Base-by-base conservation (phyloP, 2,329 filamentous ascomycete species). In the Bipolaris bicolor region DNA sequence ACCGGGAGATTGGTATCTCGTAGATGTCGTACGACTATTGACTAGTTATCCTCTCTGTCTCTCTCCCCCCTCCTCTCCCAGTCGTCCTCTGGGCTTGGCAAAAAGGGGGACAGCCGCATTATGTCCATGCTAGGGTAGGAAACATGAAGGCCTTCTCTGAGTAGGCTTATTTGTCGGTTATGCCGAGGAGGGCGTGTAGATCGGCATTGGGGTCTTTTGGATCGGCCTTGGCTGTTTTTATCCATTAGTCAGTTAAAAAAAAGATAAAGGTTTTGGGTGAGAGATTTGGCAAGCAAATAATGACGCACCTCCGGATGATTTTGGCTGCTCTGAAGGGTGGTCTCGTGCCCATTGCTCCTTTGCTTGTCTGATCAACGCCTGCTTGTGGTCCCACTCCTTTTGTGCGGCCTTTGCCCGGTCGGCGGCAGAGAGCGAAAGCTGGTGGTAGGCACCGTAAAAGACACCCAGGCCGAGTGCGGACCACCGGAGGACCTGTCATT, bases 401-500 rank as follows among this genome's bases (percentile, higher is more conserved):
- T 96, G 82, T 63, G 71, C 86, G 85, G 71, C 88, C 86, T 68
- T 88, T 83, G 85, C 80, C 81, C 88, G 90, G 75, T 92, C 87
- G 72, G 85, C 80, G 55, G 90, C 80, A 68, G 82, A 88, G 79
- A 99, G 89, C 62, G 87, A 86, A 75, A 89, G 84, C 83, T 99
- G 95, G 84, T 97, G 94, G 80, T 89, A 91, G 83, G 97, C 88
- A 79, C 95, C 95, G 84, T 99, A 99, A 82, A 97, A 89, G 77
- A 98, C 83, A 78, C 95, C 95, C 74, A 92, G 84, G 75, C 88
- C 90, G 68, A 99, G 90, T 77, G 93, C 93, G 76, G 92, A 94
- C 86, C 94, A 99, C 82, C 95, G 93, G 80, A 98, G 87, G 80
- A 99, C 94, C 95, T 99, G 79, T 55, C 10, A 54, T 49, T 52